Evolutionary conservation across 352 stramenopile genomes (phyloP).

Genomic region (Phytopythium cucurbitacearum): DNA sequence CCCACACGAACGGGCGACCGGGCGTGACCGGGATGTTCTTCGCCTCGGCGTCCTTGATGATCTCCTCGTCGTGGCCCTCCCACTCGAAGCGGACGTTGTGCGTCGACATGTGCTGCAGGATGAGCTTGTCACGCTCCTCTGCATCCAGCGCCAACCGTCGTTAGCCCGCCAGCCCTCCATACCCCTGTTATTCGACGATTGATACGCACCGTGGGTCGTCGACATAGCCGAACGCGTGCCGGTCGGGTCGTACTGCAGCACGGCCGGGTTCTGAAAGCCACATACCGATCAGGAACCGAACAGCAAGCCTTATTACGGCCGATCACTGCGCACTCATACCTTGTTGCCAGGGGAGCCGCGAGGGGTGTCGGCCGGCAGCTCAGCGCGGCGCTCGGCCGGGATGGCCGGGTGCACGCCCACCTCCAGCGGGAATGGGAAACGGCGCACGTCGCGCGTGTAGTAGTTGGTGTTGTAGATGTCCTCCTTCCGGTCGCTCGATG

Average conservation of each 20-base stretch:
- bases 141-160: neutral
- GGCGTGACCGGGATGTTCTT: constrained; percentile 75
- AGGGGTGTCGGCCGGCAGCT: constrained; percentile 64
- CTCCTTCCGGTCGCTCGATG: constrained; percentile 67
- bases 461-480: constrained; percentile 86
- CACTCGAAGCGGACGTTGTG: constrained; percentile 84
- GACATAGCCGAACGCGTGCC: constrained; percentile 86
- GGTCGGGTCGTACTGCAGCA: constrained; percentile 79
- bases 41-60: constrained; percentile 62
- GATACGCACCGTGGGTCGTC: constrained; percentile 57
- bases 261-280: constrained; percentile 59
- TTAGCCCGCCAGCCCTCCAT: neutral
- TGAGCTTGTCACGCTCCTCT: constrained; percentile 68
- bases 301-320: neutral
- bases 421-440: constrained; percentile 56
- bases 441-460: constrained; percentile 86
- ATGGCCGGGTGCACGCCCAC: constrained; percentile 77
- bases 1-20: constrained; percentile 64
- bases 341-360: constrained; percentile 81
- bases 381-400: constrained; percentile 38
- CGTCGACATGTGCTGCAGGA: constrained; percentile 57
- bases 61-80: constrained; percentile 69
- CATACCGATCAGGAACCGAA: neutral
- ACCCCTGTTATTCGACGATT: neutral
- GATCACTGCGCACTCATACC: constrained; percentile 10